Evolutionary conservation across 805 yeast genomes (phyloP).

Genomic region (Millerozyma acaciae): DNA sequence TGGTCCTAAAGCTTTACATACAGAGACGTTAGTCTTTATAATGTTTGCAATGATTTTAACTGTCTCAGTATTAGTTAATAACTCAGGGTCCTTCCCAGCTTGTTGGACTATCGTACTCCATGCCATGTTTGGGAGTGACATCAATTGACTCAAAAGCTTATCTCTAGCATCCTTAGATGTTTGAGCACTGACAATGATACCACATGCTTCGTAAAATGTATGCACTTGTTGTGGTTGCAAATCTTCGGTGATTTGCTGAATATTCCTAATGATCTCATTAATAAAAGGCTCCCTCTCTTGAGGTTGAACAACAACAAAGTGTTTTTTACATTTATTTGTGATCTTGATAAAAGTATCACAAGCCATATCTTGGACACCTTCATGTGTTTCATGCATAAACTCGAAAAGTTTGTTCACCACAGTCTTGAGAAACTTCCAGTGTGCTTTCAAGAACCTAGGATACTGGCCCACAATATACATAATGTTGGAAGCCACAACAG

Average conservation of each 20-base stretch:
- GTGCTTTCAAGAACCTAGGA: slow-evolving; percentile 95
- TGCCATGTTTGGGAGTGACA: slow-evolving; percentile 91
- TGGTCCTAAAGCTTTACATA: slow-evolving; percentile 91
- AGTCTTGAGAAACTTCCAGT: slow-evolving; percentile 95
- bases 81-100: slow-evolving; percentile 77
- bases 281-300: slow-evolving; percentile 89
- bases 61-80: slow-evolving; percentile 74
- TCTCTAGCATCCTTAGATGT: slow-evolving; percentile 65
- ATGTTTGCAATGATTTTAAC: slow-evolving; percentile 92
- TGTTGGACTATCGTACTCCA: slow-evolving; percentile 88
- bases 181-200: slow-evolving; percentile 87
- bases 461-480: slow-evolving; percentile 99
- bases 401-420: slow-evolving; percentile 94
- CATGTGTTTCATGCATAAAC: slow-evolving; percentile 99
- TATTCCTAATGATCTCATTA: slow-evolving; percentile 78
- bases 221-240: slow-evolving; percentile 97
- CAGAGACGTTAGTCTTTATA: slow-evolving; percentile 92
- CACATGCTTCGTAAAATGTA: slow-evolving; percentile 97
- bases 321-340: slow-evolving; percentile 91
- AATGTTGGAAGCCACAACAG: slow-evolving; percentile 98
- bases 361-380: slow-evolving; percentile 99
- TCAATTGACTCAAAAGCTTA: slow-evolving; percentile 67
- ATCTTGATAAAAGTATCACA: slow-evolving; percentile 98
- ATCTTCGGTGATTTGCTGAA: slow-evolving; percentile 84
- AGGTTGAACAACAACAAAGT: slow-evolving; percentile 83